Evolutionary conservation across 352 stramenopile species (phyloP), one percentile per base, ranked within the genome.

Genomic region (Phytophthora hibernalis): DNA sequence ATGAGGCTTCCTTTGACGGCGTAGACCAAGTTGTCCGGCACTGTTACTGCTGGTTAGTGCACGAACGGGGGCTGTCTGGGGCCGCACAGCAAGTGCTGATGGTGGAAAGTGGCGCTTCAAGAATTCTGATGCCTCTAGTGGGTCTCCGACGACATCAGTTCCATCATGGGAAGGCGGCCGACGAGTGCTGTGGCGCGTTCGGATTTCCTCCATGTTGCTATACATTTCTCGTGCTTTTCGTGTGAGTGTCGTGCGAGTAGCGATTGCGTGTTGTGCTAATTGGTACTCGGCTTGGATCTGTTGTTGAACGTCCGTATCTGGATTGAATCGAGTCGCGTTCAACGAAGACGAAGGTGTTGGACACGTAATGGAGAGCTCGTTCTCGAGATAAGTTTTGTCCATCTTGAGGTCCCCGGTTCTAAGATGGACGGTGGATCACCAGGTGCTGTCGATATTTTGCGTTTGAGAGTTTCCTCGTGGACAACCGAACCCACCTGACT

Each of bases 161-260:
- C 6, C 22, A n/a, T 61, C 64, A 22, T 40, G 28, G 20, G 45
- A 56, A 22, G 15, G 43, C 2, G 38, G 45, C 10, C 37, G 54
- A 45, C 18, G 65, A 47, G 22, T 49, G 9, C 20, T 38, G 35
- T 72, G 48, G 5, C 54, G 60, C 2, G 31, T 51, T 33, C 71
- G 53, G 7, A 70, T 38, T 7, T 55, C 44, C 18, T 82, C 61
- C 30, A 90, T 53, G 48, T 89, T 90, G 0, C 51, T 61, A 51
- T 91, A 91, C 79, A 91, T 90, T 4, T 80, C 75, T 4, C 47
- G 49, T 0, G 83, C 67, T 50, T 89, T 87, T 12, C 75, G 75
- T 44, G 81, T 72, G 18, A 91, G 47, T 13, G 68, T 79, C 4
- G 64, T 51, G 22, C 79, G 82, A 50, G 74, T 83, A 13, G 67